These are phyloP conservation scores for Mucor velutinosus DNA, from an alignment of 371 early-diverging fungal genomes.

Conservation along the genomic window DNA sequence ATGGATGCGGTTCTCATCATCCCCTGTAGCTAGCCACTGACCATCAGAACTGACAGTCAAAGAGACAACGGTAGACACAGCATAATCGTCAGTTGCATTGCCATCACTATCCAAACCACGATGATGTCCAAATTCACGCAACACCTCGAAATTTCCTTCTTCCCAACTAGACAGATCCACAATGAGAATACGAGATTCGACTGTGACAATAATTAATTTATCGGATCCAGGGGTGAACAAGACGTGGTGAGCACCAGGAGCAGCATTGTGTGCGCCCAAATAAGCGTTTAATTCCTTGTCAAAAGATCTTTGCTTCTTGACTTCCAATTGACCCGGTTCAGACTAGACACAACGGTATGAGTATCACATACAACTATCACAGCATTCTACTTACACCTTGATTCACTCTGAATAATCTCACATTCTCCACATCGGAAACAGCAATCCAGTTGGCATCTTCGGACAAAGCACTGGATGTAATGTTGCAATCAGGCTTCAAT, in stretches of 20 bases:
- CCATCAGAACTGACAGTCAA: conserved; percentile 80
- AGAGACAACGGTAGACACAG: conserved; percentile 59
- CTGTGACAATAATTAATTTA: conserved; percentile 65
- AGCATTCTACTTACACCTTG: conserved; percentile 35
- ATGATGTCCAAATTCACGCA: conserved; percentile 66
- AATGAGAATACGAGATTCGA: conserved; percentile 65
- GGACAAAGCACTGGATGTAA: conserved; percentile 78
- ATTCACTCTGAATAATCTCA: conserved; percentile 71
- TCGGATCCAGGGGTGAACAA: conserved; percentile 72
- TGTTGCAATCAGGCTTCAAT: conserved; percentile 62
- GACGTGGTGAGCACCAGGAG: conserved; percentile 62
- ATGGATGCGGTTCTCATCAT: conserved; percentile 72
- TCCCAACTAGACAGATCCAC: conserved; percentile 64
- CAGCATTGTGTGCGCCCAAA: conserved; percentile 30
- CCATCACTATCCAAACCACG: conserved; percentile 61
- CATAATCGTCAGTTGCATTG: conserved; percentile 43
- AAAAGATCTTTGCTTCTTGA: conserved; percentile 56
- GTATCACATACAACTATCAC: not conserved
- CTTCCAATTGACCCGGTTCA: conserved; percentile 47
- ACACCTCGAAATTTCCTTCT: conserved; percentile 51
- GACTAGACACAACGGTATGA: conserved; percentile 15
- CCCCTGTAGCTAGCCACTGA: conserved; percentile 82
- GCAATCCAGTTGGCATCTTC: conserved; percentile 86
- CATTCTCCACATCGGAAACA: conserved; percentile 75
- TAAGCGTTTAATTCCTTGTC: conserved; percentile 41